These are phyloP conservation scores for Phaeoacremonium minimum DNA, from an alignment of 2,329 filamentous ascomycete genomes.

Conservation along the genomic window DNA sequence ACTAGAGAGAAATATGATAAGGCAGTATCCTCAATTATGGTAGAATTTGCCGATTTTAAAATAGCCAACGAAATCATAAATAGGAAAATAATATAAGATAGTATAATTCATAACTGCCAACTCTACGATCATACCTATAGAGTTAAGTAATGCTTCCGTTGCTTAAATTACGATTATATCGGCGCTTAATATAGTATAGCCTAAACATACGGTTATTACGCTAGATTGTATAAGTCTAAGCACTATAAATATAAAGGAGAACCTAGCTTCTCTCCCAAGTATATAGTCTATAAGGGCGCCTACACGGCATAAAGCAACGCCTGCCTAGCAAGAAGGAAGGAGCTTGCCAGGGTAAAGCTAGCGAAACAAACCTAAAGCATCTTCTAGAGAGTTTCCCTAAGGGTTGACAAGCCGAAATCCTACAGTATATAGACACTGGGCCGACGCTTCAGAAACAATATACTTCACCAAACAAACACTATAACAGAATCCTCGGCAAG, in stretches of 20 bases:
- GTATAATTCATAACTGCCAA: conserved; percentile 13
- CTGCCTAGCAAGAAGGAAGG: conserved; percentile 17
- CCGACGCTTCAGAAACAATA: too few relatives aligned
- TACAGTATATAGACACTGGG: neutral
- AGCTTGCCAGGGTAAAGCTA: conserved; percentile 14
- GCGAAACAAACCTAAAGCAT: conserved; percentile 12
- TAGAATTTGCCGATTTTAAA: conserved; percentile 18
- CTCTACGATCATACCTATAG: conserved; percentile 18
- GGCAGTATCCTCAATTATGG: conserved; percentile 15
- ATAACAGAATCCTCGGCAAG: too few relatives aligned
- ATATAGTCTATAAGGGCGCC: conserved; percentile 16
- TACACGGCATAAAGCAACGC: conserved; percentile 19
- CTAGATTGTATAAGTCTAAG: conserved; percentile 15
- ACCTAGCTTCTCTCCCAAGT: conserved; percentile 15
- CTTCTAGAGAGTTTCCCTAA: conserved; percentile 11
- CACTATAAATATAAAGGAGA: conserved; percentile 14
- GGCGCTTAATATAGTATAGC: conserved; percentile 14
- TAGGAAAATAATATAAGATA: conserved; percentile 14
- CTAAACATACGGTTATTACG: conserved; percentile 18
- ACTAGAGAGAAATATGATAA: conserved; percentile 14
- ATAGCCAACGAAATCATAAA: conserved; percentile 18
- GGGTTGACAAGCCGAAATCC: conserved; percentile 1
- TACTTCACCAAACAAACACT: too few relatives aligned
- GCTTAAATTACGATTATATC: conserved; percentile 18
- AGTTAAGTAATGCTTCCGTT: conserved; percentile 20